Conservation (phyloP, 2,329 filamentous ascomycete species). For the Ceratocystis colombiana region DNA sequence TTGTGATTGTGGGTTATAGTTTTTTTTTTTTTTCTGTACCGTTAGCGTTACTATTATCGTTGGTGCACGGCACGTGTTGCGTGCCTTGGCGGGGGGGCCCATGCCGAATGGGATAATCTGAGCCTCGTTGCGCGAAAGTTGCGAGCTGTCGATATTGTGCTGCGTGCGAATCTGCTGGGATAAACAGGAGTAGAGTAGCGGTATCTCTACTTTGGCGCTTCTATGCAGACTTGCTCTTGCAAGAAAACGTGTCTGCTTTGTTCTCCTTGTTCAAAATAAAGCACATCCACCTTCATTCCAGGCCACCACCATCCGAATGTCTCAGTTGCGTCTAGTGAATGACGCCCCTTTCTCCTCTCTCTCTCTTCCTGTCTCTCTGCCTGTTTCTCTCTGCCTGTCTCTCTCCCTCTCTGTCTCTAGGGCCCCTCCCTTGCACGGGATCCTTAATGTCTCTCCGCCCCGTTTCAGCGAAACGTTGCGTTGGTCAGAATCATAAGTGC, state of each 20-base stretch:
- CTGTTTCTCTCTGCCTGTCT: not conserved
- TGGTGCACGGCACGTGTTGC: constrained; percentile 8
- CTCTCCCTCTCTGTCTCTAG: not conserved
- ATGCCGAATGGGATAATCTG: not conserved
- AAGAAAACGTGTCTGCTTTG: not conserved
- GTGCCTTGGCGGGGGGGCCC: not conserved
- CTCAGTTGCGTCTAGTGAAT: constrained; percentile 1
- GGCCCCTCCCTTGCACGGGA: not conserved
- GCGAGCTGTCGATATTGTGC: not conserved
- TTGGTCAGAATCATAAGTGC: constrained; percentile 4
- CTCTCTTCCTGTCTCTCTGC: not conserved
- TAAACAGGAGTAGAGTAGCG: too few species aligned
- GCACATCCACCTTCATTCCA: constrained; percentile 1
- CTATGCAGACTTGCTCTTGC: not conserved
- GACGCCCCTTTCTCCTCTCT: not conserved
- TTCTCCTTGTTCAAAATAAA: not conserved
- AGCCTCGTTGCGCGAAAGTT: not conserved
- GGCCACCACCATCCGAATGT: not conserved
- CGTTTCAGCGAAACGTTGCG: constrained; percentile 13
- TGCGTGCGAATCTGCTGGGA: too few species aligned
- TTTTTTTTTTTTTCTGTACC: constrained; percentile 4
- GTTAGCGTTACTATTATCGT: constrained; percentile 8
- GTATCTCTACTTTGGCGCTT: not conserved
- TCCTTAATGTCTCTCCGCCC: not conserved
- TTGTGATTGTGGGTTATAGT: not conserved